phyloP scores from a whole-genome alignment of 164 flowering plant species.

The Litsea cubeba region DNA sequence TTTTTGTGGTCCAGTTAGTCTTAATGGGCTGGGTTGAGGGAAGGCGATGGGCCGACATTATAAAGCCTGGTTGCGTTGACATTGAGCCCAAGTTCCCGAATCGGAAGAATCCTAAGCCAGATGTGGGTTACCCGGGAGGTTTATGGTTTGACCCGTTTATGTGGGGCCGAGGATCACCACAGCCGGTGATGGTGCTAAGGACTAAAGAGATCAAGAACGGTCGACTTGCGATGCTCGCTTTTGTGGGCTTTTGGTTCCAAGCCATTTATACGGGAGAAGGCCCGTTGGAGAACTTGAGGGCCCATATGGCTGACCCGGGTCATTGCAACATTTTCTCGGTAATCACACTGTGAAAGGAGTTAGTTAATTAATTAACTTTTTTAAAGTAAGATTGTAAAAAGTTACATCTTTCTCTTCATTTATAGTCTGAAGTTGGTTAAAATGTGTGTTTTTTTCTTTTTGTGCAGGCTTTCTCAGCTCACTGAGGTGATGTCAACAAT shows the following conservation, averaged over 20 bases:
- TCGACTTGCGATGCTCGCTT: slow-evolving; percentile 80
- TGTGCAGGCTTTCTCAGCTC: too few relatives aligned
- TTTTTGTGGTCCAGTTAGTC: slow-evolving; percentile 58
- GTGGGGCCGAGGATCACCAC: slow-evolving; percentile 94
- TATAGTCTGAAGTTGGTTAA: too few relatives aligned
- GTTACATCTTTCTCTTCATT: too few relatives aligned
- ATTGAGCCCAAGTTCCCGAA: slow-evolving; percentile 63
- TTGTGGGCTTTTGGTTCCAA: slow-evolving; percentile 76
- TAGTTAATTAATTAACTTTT: not conserved
- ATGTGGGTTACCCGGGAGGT: slow-evolving; percentile 94
- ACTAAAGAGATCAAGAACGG: slow-evolving; percentile 94
- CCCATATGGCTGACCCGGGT: slow-evolving; percentile 86
- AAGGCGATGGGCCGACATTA: slow-evolving; percentile 77
- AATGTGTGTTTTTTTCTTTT: too few relatives aligned
- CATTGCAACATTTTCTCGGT: slow-evolving; percentile 84
- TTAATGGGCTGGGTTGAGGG: slow-evolving; percentile 95
- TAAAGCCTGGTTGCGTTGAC: slow-evolving; percentile 74
- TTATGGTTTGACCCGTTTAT: slow-evolving; percentile 76
- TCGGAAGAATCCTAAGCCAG: slow-evolving; percentile 51
- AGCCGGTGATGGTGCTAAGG: slow-evolving; percentile 85
- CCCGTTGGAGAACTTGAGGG: slow-evolving; percentile 65
- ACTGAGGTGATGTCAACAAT: too few relatives aligned
- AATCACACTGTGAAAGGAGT: not conserved
- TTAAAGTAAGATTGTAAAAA: too few relatives aligned
- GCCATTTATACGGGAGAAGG: slow-evolving; percentile 75